Conservation (phyloP, 116 monocot species). For the Papilionanthe hybrid region DNA sequence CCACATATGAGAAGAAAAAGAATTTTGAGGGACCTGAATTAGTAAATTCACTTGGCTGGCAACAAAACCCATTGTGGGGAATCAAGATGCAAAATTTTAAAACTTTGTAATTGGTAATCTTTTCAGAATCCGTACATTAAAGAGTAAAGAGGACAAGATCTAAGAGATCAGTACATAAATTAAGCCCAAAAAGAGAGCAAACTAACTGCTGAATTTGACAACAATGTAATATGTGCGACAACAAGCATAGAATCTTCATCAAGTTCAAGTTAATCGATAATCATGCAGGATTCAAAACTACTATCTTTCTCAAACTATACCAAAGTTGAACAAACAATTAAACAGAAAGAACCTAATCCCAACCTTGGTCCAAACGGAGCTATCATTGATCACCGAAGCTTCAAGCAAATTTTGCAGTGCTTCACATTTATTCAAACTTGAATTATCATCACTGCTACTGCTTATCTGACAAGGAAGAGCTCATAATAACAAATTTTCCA, state of each 20-base stretch:
- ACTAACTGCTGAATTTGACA: neutral
- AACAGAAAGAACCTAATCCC: neutral
- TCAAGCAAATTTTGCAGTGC: constrained; percentile 68
- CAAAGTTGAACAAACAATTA: neutral
- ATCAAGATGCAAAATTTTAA: too few species aligned
- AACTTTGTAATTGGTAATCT: too few species aligned
- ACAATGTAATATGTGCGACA: neutral
- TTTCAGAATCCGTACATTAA: too few species aligned
- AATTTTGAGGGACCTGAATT: too few species aligned
- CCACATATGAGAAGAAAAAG: too few species aligned
- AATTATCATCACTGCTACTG: constrained; percentile 46
- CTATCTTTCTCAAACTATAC: neutral
- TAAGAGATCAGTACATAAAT: neutral
- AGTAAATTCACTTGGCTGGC: too few species aligned
- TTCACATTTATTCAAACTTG: constrained; percentile 47
- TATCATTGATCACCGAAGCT: constrained; percentile 66
- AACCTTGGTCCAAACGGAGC: constrained; percentile 88
- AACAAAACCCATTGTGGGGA: too few species aligned
- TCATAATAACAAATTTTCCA: neutral
- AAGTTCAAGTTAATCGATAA: neutral
- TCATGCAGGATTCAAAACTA: neutral
- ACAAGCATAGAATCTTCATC: neutral
- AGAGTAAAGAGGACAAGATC: too few species aligned
- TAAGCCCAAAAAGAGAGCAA: neutral
- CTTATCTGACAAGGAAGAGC: constrained; percentile 42